A percentile compares a stretch with the other conserved stretches of the same genome.
Conservation (phyloP, 2,329 filamentous ascomycete genomes). For the Ophiostoma perfectum region DNA sequence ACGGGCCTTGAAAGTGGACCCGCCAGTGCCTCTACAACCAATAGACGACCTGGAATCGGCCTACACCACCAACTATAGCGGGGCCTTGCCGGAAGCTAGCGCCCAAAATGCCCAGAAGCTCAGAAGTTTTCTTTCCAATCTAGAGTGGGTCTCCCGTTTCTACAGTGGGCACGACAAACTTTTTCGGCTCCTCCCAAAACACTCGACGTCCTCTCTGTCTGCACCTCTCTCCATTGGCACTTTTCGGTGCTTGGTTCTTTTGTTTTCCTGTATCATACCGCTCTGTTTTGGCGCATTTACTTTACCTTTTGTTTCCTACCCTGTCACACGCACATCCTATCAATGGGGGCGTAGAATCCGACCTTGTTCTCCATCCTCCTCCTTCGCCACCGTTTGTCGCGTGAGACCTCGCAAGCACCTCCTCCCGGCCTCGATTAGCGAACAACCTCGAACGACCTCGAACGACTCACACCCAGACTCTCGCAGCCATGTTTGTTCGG, state of each 20-base stretch:
- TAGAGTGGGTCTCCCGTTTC: slow-evolving; percentile 1
- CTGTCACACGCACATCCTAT: not conserved
- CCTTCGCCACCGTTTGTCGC: not conserved
- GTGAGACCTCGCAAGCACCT: slow-evolving; percentile 6
- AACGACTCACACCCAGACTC: not conserved
- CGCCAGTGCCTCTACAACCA: not conserved
- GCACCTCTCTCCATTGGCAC: not conserved
- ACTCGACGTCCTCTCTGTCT: not conserved
- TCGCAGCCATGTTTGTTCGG: slow-evolving; percentile 33
- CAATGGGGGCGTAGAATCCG: not conserved
- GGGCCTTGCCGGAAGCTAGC: not conserved
- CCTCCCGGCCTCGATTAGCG: not conserved
- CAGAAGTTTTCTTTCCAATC: not conserved
- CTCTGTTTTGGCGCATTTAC: not conserved
- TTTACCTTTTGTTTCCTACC: too few species aligned
- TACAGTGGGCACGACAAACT: slow-evolving; percentile 12
- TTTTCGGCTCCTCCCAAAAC: slow-evolving; percentile 15
- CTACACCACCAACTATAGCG: not conserved
- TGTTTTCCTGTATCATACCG: not conserved
- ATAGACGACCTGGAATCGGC: not conserved
- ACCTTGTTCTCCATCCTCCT: not conserved
- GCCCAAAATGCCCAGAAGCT: not conserved
- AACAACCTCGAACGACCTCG: slow-evolving; percentile 1
- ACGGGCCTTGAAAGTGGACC: not conserved
- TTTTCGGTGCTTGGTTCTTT: not conserved